These are phyloP conservation scores for Lachnellula subtilissima DNA, from an alignment of 2,329 filamentous ascomycete genomes.

Conservation along the genomic window DNA sequence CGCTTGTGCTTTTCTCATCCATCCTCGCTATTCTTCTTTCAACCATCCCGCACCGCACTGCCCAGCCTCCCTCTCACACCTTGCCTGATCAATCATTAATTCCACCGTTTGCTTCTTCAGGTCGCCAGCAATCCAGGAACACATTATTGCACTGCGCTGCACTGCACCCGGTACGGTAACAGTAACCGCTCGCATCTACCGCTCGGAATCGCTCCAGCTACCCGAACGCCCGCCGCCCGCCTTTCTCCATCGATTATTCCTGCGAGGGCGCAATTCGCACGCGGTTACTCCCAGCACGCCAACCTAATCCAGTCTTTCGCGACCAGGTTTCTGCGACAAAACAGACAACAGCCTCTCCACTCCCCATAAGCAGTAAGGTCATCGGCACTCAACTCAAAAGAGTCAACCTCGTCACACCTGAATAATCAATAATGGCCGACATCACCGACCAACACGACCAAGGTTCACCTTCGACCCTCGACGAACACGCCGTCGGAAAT, in stretches of 20 bases:
- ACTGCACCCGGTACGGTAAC: conserved; percentile 3
- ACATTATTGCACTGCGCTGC: background rate
- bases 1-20: conserved; percentile 24
- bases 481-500: conserved; percentile 72
- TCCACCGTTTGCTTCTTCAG: background rate
- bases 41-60: conserved; percentile 27
- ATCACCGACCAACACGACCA: conserved; percentile 75
- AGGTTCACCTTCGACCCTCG: conserved; percentile 67
- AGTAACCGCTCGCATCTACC: conserved; percentile 4
- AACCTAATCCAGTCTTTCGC: conserved; percentile 31
- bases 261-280: conserved; percentile 3
- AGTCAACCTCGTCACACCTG: conserved; percentile 34
- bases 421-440: conserved; percentile 60
- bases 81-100: conserved; percentile 33
- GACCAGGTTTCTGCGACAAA: conserved; percentile 33
- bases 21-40: conserved; percentile 27
- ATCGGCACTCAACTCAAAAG: conserved; percentile 32
- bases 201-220: conserved; percentile 1
- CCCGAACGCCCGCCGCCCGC: conserved; percentile 3
- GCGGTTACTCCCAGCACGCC: conserved; percentile 29
- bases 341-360: conserved; percentile 29
- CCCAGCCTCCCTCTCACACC: conserved; percentile 13
- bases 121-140: background rate
- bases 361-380: conserved; percentile 34
- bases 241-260: background rate